Conservation (phyloP, 2,329 filamentous ascomycete genomes). For the Rhexocercosporidium sp. region DNA sequence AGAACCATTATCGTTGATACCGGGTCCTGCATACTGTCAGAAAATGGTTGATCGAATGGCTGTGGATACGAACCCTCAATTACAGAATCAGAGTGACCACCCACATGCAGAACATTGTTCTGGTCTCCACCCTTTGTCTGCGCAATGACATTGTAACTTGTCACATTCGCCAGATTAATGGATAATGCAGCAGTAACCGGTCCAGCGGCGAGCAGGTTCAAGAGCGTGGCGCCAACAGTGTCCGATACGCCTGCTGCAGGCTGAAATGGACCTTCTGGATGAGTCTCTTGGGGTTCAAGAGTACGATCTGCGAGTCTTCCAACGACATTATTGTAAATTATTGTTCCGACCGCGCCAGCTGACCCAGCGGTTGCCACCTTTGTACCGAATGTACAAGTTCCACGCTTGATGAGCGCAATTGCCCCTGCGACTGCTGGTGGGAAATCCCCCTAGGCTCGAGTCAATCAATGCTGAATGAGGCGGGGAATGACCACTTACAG, state of each 20-base stretch:
- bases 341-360: constrained; percentile 70
- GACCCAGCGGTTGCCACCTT: constrained; percentile 71
- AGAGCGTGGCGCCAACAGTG: not conserved
- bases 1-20: constrained; percentile 44
- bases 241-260: not conserved
- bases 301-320: not conserved
- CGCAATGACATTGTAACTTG: constrained; percentile 59
- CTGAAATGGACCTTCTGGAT: constrained; percentile 1
- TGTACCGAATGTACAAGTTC: constrained; percentile 69
- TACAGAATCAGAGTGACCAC: constrained; percentile 10
- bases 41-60: constrained; percentile 54
- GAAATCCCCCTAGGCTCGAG: constrained; percentile 56
- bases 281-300: not conserved
- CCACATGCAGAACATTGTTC: constrained; percentile 58
- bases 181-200: constrained; percentile 6
- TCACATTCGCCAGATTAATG: not conserved
- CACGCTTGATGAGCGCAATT: constrained; percentile 73
- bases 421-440: constrained; percentile 59
- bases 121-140: constrained; percentile 63
- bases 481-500: constrained; percentile 15
- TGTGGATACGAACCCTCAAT: constrained; percentile 63
- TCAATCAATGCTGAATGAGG: too few species aligned
- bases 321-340: constrained; percentile 72
- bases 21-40: constrained; percentile 59
- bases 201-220: not conserved